A percentile compares a stretch with the other conserved stretches of the same genome.
Evolutionary conservation across 192 early-diverging fungal species (phyloP).

Genomic region (Backusella australiensis): DNA sequence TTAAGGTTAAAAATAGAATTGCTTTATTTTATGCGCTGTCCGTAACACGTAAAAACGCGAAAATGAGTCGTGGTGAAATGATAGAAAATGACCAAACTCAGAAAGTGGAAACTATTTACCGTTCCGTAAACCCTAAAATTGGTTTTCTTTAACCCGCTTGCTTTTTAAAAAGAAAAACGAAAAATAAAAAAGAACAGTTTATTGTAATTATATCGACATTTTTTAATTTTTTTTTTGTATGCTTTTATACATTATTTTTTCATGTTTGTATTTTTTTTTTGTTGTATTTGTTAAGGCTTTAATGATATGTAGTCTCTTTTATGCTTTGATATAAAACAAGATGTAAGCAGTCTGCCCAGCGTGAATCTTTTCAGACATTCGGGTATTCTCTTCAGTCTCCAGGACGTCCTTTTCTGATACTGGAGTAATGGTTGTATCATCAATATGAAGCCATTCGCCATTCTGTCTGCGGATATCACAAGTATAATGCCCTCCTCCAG

Average conservation of each 20-base stretch:
- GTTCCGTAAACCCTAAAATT: neutral
- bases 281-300: constrained; percentile 17
- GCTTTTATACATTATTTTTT: neutral
- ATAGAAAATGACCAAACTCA: neutral
- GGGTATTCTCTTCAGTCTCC: constrained; percentile 37
- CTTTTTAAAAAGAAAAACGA: neutral
- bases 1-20: neutral
- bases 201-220: neutral
- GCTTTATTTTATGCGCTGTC: neutral
- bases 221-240: neutral
- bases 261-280: neutral
- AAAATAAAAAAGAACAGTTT: neutral
- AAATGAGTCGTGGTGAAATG: neutral
- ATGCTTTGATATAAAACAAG: constrained; percentile 65
- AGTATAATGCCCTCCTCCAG: constrained; percentile 96
- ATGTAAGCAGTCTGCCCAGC: constrained; percentile 73
- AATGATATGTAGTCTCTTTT: neutral
- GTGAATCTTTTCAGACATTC: constrained; percentile 23
- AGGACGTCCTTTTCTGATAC: constrained; percentile 61
- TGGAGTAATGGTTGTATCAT: constrained; percentile 77
- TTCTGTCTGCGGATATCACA: constrained; percentile 79
- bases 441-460: constrained; percentile 87
- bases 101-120: neutral
- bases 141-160: neutral
- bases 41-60: neutral